Conservation (phyloP, 306 rosid genomes). For the Glycyrrhiza uralensis region DNA sequence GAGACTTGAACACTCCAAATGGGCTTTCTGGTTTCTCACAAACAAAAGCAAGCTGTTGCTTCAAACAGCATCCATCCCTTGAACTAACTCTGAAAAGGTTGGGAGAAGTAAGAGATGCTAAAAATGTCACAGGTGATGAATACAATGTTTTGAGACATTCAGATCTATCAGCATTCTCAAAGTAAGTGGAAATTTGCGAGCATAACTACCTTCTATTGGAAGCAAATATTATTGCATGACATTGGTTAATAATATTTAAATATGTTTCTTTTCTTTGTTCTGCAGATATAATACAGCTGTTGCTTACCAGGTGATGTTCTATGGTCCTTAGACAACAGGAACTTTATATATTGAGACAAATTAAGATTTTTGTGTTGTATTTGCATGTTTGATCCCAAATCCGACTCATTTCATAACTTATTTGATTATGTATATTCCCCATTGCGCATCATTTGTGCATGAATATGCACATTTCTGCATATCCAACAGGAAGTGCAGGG, state of each 20-base stretch:
- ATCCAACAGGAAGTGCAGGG: neutral
- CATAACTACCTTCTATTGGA: neutral
- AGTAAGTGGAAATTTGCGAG: constrained; percentile 39
- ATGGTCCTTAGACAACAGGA: constrained; percentile 13
- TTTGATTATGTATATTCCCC: neutral
- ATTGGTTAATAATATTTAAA: neutral
- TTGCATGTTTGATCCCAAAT: constrained; percentile 13
- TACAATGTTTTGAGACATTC: constrained; percentile 52
- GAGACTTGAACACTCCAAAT: constrained; percentile 39
- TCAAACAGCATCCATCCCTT: constrained; percentile 46
- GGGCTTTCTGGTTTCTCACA: constrained; percentile 40
- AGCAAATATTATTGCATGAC: constrained; percentile 5
- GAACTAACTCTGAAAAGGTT: constrained; percentile 51
- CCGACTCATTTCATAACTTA: neutral
- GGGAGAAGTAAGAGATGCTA: constrained; percentile 44
- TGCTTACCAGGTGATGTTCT: constrained; percentile 51
- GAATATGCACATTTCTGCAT: neutral
- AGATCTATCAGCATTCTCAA: constrained; percentile 59
- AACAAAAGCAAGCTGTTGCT: constrained; percentile 38
- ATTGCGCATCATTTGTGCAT: neutral
- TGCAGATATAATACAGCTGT: constrained; percentile 59
- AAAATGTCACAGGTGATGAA: constrained; percentile 42
- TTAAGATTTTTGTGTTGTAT: constrained; percentile 9
- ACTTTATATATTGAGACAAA: constrained; percentile 6
- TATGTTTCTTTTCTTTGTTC: neutral